phyloP scores from a whole-genome alignment of 2,329 filamentous ascomycete genomes.

The Cordyceps pruinosa region DNA sequence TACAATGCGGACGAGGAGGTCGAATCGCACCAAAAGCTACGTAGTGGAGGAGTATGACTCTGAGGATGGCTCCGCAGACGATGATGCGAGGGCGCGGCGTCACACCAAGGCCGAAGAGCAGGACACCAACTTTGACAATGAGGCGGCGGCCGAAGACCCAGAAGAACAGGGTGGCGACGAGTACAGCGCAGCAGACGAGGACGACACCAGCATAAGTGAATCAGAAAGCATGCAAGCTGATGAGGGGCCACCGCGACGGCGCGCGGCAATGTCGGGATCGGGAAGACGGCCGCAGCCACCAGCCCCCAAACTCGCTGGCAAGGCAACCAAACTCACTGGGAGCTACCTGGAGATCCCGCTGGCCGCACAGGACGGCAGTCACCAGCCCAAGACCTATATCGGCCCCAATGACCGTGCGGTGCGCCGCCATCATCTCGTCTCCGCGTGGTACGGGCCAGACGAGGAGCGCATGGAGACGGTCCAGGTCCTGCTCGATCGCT shows the following conservation, averaged over 20 bases:
- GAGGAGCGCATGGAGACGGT: constrained; percentile 27
- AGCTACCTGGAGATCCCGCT: constrained; percentile 27
- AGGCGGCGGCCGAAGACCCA: constrained; percentile 18
- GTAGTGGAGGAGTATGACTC: constrained; percentile 29
- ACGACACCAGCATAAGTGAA: constrained; percentile 25
- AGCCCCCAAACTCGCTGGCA: constrained; percentile 19
- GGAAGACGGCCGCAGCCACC: constrained; percentile 20
- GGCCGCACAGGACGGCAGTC: constrained; percentile 24
- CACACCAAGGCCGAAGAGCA: constrained; percentile 21
- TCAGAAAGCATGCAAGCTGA: constrained; percentile 17
- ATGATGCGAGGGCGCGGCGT: constrained; percentile 19
- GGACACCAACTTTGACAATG: constrained; percentile 24
- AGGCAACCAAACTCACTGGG: constrained; percentile 19
- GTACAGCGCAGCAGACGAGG: constrained; percentile 27
- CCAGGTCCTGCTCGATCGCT: constrained; percentile 34
- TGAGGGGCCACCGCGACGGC: constrained; percentile 1
- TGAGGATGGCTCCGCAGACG: constrained; percentile 25
- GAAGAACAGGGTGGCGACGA: constrained; percentile 17
- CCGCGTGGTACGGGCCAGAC: constrained; percentile 37
- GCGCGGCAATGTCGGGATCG: background rate
- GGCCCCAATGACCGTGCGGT: constrained; percentile 30
- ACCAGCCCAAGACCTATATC: constrained; percentile 27
- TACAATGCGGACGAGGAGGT: constrained; percentile 30
- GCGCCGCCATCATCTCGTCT: constrained; percentile 28
- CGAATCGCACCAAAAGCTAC: constrained; percentile 30